These are phyloP conservation scores for Amaranthus tricolor DNA, from an alignment of 179 eudicot genomes.

Conservation along the genomic window DNA sequence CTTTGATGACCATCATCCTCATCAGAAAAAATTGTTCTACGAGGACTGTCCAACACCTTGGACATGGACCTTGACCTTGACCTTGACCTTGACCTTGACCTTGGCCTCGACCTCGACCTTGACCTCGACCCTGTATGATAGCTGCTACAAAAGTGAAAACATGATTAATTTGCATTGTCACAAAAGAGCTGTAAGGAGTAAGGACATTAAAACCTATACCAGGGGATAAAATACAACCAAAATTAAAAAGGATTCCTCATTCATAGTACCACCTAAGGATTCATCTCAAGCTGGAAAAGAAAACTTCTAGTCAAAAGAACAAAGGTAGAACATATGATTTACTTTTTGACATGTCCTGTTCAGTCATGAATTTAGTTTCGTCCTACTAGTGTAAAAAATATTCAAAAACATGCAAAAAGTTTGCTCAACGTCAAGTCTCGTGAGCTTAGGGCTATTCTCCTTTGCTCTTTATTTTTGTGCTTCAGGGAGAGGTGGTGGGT, in stretches of 20 bases:
- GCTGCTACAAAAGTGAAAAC: constrained; percentile 29
- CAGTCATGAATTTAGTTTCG: not conserved
- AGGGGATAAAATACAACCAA: not conserved
- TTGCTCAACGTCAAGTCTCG: not conserved
- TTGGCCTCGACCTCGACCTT: constrained; percentile 41
- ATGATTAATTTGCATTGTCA: not conserved
- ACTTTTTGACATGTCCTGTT: not conserved
- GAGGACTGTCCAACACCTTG: constrained; percentile 30
- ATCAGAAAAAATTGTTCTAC: constrained; percentile 37
- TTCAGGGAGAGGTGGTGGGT: not conserved
- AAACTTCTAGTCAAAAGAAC: not conserved
- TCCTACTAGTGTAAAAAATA: not conserved
- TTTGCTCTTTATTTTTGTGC: too few species aligned
- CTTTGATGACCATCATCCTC: constrained; percentile 40
- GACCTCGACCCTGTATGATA: constrained; percentile 32
- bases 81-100: constrained; percentile 40
- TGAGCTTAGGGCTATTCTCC: not conserved
- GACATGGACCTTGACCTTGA: constrained; percentile 41
- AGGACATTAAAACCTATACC: not conserved
- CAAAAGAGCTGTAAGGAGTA: not conserved
- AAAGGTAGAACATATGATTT: not conserved
- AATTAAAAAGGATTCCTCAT: not conserved
- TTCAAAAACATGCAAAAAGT: not conserved
- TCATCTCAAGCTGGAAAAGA: not conserved
- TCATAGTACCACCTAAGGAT: not conserved